A percentile compares a stretch with the other conserved stretches of the same genome.
Evolutionary conservation across 2,329 filamentous ascomycete species (phyloP).

Genomic region (Rhynchosporium agropyri): DNA sequence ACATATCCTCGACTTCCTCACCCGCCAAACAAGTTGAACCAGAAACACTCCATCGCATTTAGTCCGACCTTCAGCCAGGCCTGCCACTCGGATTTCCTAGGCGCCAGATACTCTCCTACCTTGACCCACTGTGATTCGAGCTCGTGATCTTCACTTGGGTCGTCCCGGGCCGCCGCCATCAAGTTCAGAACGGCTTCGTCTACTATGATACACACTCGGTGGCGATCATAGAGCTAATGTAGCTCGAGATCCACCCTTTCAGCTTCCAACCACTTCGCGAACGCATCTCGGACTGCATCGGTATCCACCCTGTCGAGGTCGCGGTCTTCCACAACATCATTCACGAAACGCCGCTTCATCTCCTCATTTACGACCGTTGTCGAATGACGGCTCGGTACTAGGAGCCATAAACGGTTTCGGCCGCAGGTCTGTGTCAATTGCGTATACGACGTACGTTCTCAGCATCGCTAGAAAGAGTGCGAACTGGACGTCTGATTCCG

Average conservation of each 20-base stretch:
- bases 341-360: conserved; percentile 11
- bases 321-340: conserved; percentile 6
- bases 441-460: neutral
- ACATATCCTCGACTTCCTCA: conserved; percentile 3
- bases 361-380: conserved; percentile 5
- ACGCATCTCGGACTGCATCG: neutral
- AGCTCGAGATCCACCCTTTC: neutral
- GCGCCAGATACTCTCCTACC: neutral
- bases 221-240: neutral
- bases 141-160: conserved; percentile 4
- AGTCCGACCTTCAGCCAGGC: conserved; percentile 6
- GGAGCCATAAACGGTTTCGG: neutral
- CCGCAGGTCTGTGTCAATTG: neutral
- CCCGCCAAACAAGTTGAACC: conserved; percentile 1
- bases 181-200: neutral
- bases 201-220: conserved; percentile 11
- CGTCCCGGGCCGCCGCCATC: neutral
- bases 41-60: neutral
- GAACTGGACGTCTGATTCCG: neutral
- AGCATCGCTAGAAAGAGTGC: conserved; percentile 1
- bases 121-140: neutral
- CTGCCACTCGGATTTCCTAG: neutral
- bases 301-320: conserved; percentile 1
- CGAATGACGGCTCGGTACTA: conserved; percentile 1
- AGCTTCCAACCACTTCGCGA: conserved; percentile 1